Percentiles rank a stretch among this genome's conserved stretches.
These are phyloP conservation scores for Asparagopsis taxiformis DNA, from an alignment of 31 red algal species.

Conservation along the genomic window DNA sequence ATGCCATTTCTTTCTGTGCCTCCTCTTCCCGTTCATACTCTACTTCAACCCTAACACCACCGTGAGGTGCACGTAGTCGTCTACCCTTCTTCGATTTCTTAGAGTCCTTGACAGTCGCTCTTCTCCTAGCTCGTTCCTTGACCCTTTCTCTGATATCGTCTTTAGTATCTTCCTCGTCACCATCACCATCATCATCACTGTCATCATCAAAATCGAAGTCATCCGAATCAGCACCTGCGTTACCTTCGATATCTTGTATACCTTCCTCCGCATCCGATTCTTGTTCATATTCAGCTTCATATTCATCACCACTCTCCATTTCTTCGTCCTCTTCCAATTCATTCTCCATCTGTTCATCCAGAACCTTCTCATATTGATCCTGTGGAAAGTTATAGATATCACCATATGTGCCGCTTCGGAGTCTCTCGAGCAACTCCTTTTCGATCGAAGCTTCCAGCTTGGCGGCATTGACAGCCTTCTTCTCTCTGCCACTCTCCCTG, in stretches of 20 bases:
- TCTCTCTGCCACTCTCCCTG: conserved; percentile 72
- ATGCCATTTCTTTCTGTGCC: conserved; percentile 8
- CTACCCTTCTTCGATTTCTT: conserved; percentile 41
- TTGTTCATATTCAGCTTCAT: conserved; percentile 45
- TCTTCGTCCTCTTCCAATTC: conserved; percentile 74
- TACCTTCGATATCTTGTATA: conserved; percentile 12
- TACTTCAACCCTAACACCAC: conserved; percentile 58
- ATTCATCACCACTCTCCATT: conserved; percentile 42
- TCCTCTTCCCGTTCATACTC: conserved; percentile 58
- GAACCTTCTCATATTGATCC: conserved; percentile 84
- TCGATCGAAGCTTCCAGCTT: conserved; percentile 89
- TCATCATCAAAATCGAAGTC: conserved; percentile 48
- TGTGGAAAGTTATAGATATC: conserved; percentile 97
- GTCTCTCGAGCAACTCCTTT: conserved; percentile 79
- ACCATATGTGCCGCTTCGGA: conserved; percentile 81
- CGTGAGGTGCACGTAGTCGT: conserved; percentile 34
- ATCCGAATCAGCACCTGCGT: conserved; percentile 24
- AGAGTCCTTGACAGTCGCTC: neutral
- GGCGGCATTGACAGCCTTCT: conserved; percentile 80
- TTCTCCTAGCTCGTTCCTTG: neutral
- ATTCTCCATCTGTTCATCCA: conserved; percentile 65
- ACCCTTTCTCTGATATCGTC: conserved; percentile 23
- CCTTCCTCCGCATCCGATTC: conserved; percentile 22
- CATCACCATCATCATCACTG: conserved; percentile 42
- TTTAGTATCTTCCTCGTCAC: conserved; percentile 1